Conservation (phyloP, 768 basidiomycete species). For the Cyclocybe aegerita region DNA sequence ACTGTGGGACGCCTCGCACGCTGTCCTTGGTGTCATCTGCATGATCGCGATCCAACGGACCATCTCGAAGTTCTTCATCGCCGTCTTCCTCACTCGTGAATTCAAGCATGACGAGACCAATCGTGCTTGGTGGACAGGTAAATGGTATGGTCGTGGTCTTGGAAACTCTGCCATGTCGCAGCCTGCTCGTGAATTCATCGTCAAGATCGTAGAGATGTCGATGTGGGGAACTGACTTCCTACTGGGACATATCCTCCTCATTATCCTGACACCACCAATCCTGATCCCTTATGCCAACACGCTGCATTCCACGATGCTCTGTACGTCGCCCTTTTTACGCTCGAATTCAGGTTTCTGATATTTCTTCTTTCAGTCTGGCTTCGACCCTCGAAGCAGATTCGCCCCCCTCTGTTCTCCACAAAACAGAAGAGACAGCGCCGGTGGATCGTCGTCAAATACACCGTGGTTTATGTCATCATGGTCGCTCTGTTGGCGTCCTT, state of each 20-base stretch:
- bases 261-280: constrained; percentile 83
- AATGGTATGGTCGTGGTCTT: constrained; percentile 94
- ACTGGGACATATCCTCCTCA: constrained; percentile 77
- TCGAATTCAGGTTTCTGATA: not conserved
- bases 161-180: constrained; percentile 93
- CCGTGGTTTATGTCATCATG: constrained; percentile 76
- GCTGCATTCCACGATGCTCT: constrained; percentile 90
- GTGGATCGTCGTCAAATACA: constrained; percentile 92
- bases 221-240: constrained; percentile 96
- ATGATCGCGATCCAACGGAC: constrained; percentile 90
- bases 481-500: constrained; percentile 78
- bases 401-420: constrained; percentile 88
- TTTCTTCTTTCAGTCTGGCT: constrained; percentile 73
- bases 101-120: constrained; percentile 99
- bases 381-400: constrained; percentile 91
- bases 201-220: constrained; percentile 98
- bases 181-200: constrained; percentile 94
- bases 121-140: constrained; percentile 98
- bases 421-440: constrained; percentile 91
- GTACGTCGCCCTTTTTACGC: constrained; percentile 43
- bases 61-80: constrained; percentile 91
- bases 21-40: constrained; percentile 88
- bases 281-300: constrained; percentile 87
- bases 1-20: constrained; percentile 95
- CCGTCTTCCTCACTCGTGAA: constrained; percentile 93